Evolutionary conservation across 2,329 filamentous ascomycete species (phyloP).

Genomic region (Alternaria sp.): DNA sequence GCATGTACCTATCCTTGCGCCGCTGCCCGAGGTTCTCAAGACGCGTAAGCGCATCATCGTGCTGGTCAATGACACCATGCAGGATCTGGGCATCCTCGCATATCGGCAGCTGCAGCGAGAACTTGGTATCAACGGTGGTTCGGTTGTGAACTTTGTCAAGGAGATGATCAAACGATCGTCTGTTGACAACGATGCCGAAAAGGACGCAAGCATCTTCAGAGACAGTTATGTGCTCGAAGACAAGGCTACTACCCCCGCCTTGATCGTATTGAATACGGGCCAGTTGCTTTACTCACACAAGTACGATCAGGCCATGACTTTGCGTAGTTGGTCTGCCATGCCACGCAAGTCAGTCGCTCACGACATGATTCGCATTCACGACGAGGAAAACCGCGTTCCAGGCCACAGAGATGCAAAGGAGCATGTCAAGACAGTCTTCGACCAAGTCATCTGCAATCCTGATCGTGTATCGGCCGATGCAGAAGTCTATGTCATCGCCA

Average conservation of each 20-base stretch:
- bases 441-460: conserved; percentile 63
- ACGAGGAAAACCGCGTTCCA: conserved; percentile 67
- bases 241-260: conserved; percentile 56
- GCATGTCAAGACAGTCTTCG: conserved; percentile 74
- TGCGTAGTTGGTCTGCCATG: conserved; percentile 63
- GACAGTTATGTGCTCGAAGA: conserved; percentile 32
- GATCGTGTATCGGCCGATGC: conserved; percentile 58
- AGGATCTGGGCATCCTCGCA: conserved; percentile 79
- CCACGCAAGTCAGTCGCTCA: conserved; percentile 70
- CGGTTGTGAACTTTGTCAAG: conserved; percentile 69
- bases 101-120: conserved; percentile 70
- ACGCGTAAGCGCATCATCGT: conserved; percentile 71
- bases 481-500: conserved; percentile 73
- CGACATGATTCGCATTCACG: conserved; percentile 60
- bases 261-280: conserved; percentile 81
- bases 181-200: conserved; percentile 9
- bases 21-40: conserved; percentile 59
- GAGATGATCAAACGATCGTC: conserved; percentile 49
- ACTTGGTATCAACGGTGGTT: conserved; percentile 75
- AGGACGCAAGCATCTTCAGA: conserved; percentile 22
- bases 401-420: conserved; percentile 64
- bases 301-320: conserved; percentile 66
- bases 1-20: conserved; percentile 74
- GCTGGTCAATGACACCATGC: conserved; percentile 78
- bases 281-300: conserved; percentile 79